phyloP scores from a whole-genome alignment of 1,139 yeast genomes.

The Sugiyamaella neomexicana region DNA sequence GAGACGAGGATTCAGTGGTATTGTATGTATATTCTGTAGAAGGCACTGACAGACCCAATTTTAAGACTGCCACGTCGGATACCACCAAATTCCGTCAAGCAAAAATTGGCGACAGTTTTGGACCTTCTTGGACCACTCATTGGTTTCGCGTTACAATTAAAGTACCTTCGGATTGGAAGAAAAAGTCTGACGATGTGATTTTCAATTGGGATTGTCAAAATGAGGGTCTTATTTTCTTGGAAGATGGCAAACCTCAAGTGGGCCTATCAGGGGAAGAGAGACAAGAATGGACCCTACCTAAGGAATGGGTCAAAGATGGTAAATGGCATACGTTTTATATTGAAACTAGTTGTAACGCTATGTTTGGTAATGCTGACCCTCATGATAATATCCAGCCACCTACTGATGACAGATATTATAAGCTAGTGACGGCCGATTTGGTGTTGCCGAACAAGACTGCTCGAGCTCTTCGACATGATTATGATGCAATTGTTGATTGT shows the following conservation, averaged over 20 bases:
- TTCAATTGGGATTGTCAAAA: constrained; percentile 86
- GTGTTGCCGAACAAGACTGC: constrained; percentile 87
- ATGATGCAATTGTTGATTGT: constrained; percentile 84
- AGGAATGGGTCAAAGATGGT: constrained; percentile 48
- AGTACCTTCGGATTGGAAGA: constrained; percentile 52
- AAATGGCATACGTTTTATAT: constrained; percentile 60
- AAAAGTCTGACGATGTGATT: constrained; percentile 47
- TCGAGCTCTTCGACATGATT: constrained; percentile 72
- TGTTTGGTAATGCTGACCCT: constrained; percentile 69
- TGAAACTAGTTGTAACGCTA: constrained; percentile 92
- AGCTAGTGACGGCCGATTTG: constrained; percentile 67
- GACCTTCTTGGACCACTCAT: constrained; percentile 97
- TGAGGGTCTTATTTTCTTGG: constrained; percentile 78
- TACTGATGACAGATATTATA: constrained; percentile 65
- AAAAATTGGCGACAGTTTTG: constrained; percentile 70
- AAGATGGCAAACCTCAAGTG: constrained; percentile 67
- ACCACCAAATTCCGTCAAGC: constrained; percentile 60
- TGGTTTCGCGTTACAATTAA: constrained; percentile 77
- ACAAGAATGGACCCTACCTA: constrained; percentile 72
- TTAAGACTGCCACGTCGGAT: constrained; percentile 67
- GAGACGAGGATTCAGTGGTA: constrained; percentile 44
- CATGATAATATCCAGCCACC: constrained; percentile 57
- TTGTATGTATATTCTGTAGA: constrained; percentile 62
- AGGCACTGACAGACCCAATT: constrained; percentile 64
- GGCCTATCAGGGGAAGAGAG: constrained; percentile 89